A percentile compares a stretch with the other conserved stretches of the same genome.
Evolutionary conservation across 1,284 basidiomycete species (phyloP).

Genomic region (Ustilago hordei): DNA sequence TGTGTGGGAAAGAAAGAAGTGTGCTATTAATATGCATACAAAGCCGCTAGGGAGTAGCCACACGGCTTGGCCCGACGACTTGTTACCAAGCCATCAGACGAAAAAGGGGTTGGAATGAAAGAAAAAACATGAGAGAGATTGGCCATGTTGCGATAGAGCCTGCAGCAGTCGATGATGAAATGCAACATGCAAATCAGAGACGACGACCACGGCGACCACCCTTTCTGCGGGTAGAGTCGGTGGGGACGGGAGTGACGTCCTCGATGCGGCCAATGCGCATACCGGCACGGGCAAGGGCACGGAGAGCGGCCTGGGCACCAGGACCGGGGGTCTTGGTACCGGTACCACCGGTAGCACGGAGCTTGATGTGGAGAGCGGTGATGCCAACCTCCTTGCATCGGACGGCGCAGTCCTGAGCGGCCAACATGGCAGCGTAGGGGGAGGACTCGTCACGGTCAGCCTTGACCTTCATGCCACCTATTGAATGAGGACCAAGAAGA

Average conservation of each 20-base stretch:
- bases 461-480: constrained; percentile 99
- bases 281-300: constrained; percentile 96
- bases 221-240: constrained; percentile 97
- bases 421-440: constrained; percentile 99
- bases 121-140: not conserved
- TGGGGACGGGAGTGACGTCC: constrained; percentile 92
- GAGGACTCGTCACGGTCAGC: constrained; percentile 99
- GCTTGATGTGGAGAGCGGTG: constrained; percentile 96
- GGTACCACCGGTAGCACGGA: constrained; percentile 97
- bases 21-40: constrained; percentile 51
- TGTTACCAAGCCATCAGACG: constrained; percentile 16
- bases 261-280: constrained; percentile 98
- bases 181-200: constrained; percentile 73
- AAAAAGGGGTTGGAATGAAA: constrained; percentile 24
- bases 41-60: constrained; percentile 39
- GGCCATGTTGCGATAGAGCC: not conserved
- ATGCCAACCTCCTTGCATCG: constrained; percentile 99
- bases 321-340: constrained; percentile 99
- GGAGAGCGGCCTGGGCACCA: constrained; percentile 96
- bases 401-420: constrained; percentile 93
- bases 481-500: not conserved
- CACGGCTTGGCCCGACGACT: constrained; percentile 36
- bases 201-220: constrained; percentile 99
- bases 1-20: constrained; percentile 16
- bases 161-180: constrained; percentile 3